These are phyloP conservation scores for Mucor lusitanicus DNA, from an alignment of 371 early-diverging fungal genomes.

Conservation along the genomic window DNA sequence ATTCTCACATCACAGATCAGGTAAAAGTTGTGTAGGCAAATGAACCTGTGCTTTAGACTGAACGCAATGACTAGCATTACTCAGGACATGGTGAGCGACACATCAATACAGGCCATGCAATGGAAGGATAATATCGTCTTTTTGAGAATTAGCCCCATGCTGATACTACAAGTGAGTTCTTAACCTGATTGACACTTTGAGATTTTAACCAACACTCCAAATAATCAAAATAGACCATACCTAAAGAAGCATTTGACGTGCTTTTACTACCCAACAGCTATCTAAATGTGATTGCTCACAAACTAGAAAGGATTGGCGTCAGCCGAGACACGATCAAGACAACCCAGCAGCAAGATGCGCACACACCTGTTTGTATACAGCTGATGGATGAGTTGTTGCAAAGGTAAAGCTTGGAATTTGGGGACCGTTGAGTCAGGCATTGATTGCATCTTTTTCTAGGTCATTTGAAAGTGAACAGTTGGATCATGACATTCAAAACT, in stretches of 20 bases:
- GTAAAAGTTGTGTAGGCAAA: background rate
- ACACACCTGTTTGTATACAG: background rate
- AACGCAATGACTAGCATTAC: background rate
- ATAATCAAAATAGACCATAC: slow-evolving; percentile 7
- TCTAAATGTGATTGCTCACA: background rate
- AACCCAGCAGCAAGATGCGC: background rate
- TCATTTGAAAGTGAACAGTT: background rate
- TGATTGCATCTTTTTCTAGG: background rate
- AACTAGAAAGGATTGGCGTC: background rate
- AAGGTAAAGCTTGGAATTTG: background rate
- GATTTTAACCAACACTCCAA: background rate
- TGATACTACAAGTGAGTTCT: slow-evolving; percentile 13
- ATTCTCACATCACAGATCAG: slow-evolving; percentile 1
- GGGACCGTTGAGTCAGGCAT: background rate
- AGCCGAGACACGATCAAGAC: background rate
- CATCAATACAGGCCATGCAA: background rate
- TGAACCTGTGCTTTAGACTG: background rate
- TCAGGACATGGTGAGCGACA: background rate
- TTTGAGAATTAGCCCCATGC: slow-evolving; percentile 10
- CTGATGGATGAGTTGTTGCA: slow-evolving; percentile 5
- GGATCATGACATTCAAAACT: background rate
- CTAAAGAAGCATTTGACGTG: slow-evolving; percentile 9
- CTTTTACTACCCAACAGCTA: slow-evolving; percentile 11
- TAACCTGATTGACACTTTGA: background rate
- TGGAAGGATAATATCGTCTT: background rate